A percentile compares a stretch with the other conserved stretches of the same genome.
Evolutionary conservation across 2,329 filamentous ascomycete species (phyloP).

Genomic region (Aschersonia sp.): DNA sequence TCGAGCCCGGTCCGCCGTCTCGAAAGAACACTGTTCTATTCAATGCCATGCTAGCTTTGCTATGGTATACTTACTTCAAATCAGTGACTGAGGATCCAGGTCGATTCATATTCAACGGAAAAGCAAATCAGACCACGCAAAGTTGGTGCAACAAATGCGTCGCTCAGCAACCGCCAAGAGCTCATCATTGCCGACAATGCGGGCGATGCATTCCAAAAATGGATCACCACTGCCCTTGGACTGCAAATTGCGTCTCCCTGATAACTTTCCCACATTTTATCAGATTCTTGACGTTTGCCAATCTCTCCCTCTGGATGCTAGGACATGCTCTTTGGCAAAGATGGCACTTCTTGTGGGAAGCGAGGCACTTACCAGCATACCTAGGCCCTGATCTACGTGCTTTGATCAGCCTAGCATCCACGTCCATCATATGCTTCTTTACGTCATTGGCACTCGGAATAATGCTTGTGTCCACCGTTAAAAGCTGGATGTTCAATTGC

Average conservation of each 20-base stretch:
- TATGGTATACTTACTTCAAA: conserved; percentile 56
- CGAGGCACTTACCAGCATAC: conserved; percentile 56
- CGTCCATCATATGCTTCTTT: conserved; percentile 41
- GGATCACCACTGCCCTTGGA: conserved; percentile 85
- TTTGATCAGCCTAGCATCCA: conserved; percentile 45
- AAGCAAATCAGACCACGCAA: conserved; percentile 16
- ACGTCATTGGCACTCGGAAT: conserved; percentile 48
- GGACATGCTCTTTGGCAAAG: conserved; percentile 45
- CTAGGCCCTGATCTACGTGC: conserved; percentile 50
- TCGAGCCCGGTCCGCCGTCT: conserved; percentile 46
- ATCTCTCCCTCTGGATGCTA: conserved; percentile 48
- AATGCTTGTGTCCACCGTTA: conserved; percentile 47
- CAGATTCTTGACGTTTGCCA: conserved; percentile 60
- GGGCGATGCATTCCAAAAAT: conserved; percentile 62
- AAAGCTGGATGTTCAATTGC: conserved; percentile 50
- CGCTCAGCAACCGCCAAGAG: conserved; percentile 57
- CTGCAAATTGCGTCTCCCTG: conserved; percentile 67
- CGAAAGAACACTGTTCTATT: conserved; percentile 43
- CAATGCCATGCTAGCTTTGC: conserved; percentile 47
- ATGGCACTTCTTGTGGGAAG: conserved; percentile 43
- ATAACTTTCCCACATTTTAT: conserved; percentile 72
- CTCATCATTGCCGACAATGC: conserved; percentile 72
- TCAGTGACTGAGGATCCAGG: conserved; percentile 44
- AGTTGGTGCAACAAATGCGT: conserved; percentile 65
- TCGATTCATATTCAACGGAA: conserved; percentile 29